These are phyloP conservation scores for Saitozyma sp. DNA, from an alignment of 768 basidiomycete genomes.

Conservation along the genomic window DNA sequence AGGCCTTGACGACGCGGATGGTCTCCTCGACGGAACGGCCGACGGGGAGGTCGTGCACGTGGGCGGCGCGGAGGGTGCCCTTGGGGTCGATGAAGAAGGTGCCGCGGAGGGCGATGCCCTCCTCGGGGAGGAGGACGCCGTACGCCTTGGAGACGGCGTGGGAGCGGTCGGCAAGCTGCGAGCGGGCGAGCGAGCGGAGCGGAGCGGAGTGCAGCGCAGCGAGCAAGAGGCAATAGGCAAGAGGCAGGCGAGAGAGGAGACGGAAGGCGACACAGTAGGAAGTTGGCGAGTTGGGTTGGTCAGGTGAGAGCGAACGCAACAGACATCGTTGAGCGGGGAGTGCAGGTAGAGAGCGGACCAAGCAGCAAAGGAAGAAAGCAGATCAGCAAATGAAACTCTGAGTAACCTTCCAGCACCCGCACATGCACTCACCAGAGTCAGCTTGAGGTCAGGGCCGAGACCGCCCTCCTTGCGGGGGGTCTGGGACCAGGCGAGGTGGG, in stretches of 20 bases:
- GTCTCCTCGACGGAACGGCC: slow-evolving; percentile 96
- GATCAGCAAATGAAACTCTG: neutral
- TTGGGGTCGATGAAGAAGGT: slow-evolving; percentile 51
- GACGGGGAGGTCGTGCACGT: slow-evolving; percentile 84
- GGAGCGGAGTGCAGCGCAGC: neutral
- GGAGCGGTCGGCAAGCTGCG: slow-evolving; percentile 53
- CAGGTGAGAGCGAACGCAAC: no score
- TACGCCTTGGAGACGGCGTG: slow-evolving; percentile 82
- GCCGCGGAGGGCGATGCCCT: slow-evolving; percentile 80
- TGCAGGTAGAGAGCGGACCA: no score
- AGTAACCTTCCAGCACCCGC: neutral
- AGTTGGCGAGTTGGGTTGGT: no score
- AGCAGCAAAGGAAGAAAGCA: no score
- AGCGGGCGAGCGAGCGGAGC: neutral
- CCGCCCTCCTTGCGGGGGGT: slow-evolving; percentile 82
- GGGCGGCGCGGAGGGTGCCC: slow-evolving; percentile 36
- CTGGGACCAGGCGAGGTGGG: slow-evolving; percentile 80
- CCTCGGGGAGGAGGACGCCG: slow-evolving; percentile 82
- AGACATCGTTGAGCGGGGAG: no score
- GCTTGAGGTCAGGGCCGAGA: slow-evolving; percentile 80
- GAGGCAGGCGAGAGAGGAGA: no score
- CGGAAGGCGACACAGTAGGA: no score
- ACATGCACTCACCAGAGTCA: slow-evolving; percentile 61
- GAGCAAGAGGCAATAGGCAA: neutral
- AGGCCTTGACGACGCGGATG: slow-evolving; percentile 83